Base-by-base conservation (phyloP, 2,329 filamentous ascomycete species). In the Dothidotthia symphoricarpi region DNA sequence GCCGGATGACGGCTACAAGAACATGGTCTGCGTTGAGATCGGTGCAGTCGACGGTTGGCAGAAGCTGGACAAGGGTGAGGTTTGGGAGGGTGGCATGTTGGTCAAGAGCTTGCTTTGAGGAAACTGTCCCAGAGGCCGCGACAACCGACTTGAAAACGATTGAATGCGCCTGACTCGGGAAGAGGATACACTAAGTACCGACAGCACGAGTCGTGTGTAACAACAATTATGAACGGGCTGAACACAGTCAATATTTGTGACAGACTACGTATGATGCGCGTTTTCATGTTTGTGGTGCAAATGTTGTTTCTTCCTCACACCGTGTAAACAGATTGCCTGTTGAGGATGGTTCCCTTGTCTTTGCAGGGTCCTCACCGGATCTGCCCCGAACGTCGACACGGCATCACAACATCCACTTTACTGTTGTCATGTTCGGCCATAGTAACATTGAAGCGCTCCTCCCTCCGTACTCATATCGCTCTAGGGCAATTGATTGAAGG, bases 21-120 rank as follows among this genome's bases (percentile, higher is more conserved):
- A 88, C 42, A 96, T 97, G 88, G 74, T 98, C 28, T 97, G 93
- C 63, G 80, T 97, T 34, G 93, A 98, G 75, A 86, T 91, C 2
- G 93, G 93, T 10, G 78, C 83, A 8, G 91, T 97, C 13, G 76
- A 79, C 51, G 80, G 76, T 5, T 97, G 88, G 87, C 83, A 85
- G 70, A 86, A 82, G 53, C 73, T 97, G 52, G 93, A 97, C 65
- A 81, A 83, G 30, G 88, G 88, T 14, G 81, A 83, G 51, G 76
- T 77, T 2, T 85, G 81, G 70, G 81, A 84, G 63, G 80, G 79
- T 28, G 80, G 79, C 8, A 77, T 81, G 68, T 70, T 75, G 34
- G 74, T 81, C 42, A 75, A 74, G 62, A 68, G 64, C 45, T 47
- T 66, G 36, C 52, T 69, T 16, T 67, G 40, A 45, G 28, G 8